Conservation (phyloP, 345 rosid genomes). For the Mallotus nudiflorus region DNA sequence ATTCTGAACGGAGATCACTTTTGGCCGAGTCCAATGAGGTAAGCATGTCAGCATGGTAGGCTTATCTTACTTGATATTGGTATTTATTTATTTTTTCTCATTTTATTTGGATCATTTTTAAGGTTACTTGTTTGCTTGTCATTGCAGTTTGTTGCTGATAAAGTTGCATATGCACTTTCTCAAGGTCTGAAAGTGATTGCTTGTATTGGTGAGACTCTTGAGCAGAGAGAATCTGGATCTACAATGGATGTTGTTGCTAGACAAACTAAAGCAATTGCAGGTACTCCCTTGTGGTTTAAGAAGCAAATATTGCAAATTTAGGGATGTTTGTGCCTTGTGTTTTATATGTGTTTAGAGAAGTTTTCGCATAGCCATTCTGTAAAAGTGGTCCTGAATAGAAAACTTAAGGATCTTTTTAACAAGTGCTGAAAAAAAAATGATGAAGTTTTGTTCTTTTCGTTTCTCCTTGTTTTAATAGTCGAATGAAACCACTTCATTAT, state of each 20-base stretch:
- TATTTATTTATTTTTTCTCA: background rate
- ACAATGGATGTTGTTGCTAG: conserved; percentile 66
- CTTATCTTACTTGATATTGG: background rate
- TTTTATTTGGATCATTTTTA: background rate
- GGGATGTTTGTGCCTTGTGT: background rate
- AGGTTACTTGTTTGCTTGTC: conserved; percentile 1
- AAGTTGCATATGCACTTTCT: conserved; percentile 62
- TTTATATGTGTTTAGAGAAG: conserved; percentile 1
- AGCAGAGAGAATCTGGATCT: conserved; percentile 74
- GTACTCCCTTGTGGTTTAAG: conserved; percentile 33
- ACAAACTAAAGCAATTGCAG: conserved; percentile 73
- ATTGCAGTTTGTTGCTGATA: conserved; percentile 67
- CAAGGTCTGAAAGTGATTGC: conserved; percentile 71
- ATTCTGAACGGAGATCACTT: conserved; percentile 65
- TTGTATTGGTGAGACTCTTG: conserved; percentile 74
- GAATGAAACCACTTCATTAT: too few relatives aligned
- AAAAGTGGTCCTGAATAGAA: background rate
- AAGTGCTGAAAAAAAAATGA: background rate
- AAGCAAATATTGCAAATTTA: background rate
- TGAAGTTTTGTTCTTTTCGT: background rate
- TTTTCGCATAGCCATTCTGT: background rate
- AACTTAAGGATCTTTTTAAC: background rate
- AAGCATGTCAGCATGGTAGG: background rate
- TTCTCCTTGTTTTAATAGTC: too few relatives aligned
- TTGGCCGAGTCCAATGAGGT: conserved; percentile 59